Conservation (phyloP, 208 protist species). For the Trypanosomatidae sp. region DNA sequence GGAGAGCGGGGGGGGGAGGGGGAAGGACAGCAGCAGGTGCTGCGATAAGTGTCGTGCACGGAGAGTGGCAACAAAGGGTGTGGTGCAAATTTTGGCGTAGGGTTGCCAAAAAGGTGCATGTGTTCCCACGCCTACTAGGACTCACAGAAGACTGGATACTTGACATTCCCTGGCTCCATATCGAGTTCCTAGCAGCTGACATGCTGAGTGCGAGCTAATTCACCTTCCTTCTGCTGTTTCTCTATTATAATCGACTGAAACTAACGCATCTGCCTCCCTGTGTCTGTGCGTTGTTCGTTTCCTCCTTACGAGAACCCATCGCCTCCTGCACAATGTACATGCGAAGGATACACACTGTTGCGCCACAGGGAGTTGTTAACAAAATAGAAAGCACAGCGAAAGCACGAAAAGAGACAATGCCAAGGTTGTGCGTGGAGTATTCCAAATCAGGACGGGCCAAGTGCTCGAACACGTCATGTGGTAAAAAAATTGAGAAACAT, state of each 20-base stretch:
- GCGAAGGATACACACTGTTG: neutral
- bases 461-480: conserved; percentile 55
- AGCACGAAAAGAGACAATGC: conserved; percentile 31
- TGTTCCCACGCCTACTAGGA: neutral
- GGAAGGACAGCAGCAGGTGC: neutral
- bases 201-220: too few species aligned
- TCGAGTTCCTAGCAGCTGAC: neutral
- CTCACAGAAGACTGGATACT: neutral
- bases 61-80: neutral
- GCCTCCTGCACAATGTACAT: neutral
- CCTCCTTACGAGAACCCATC: neutral
- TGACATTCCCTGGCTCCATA: neutral
- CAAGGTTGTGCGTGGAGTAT: conserved; percentile 70
- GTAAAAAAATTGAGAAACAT: conserved; percentile 61
- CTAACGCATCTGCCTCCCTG: neutral
- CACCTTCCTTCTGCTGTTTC: neutral
- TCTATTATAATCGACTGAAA: neutral
- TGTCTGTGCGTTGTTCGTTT: neutral
- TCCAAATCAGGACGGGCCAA: conserved; percentile 66
- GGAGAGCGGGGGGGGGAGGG: neutral
- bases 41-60: neutral
- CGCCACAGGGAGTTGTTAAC: neutral
- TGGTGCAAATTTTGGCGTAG: neutral
- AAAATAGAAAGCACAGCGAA: neutral
- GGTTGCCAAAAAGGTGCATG: neutral